Percentiles rank a stretch among this genome's conserved stretches.
Evolutionary conservation across 352 stramenopile species (phyloP).

Genomic region (Phytophthora cajani): DNA sequence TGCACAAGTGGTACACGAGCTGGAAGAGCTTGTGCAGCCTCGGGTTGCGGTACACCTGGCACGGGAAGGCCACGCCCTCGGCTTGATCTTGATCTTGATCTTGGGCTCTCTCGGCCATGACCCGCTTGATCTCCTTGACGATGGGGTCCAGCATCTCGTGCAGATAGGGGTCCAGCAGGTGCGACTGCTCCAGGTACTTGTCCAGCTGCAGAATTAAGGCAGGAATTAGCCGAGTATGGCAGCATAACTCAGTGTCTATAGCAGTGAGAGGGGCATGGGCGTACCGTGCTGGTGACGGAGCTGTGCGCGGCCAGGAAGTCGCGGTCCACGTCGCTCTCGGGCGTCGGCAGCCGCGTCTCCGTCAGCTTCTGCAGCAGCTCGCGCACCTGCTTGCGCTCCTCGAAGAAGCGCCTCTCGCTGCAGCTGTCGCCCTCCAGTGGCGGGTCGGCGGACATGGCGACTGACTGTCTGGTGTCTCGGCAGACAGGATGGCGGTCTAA

Average conservation of each 20-base stretch:
- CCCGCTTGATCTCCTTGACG: conserved; percentile 69
- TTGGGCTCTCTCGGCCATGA: conserved; percentile 50
- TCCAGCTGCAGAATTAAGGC: conserved; percentile 53
- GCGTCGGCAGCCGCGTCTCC: conserved; percentile 26
- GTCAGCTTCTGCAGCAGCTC: conserved; percentile 52
- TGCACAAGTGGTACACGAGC: conserved; percentile 96
- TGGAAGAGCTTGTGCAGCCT: conserved; percentile 89
- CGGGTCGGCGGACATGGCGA: conserved; percentile 3
- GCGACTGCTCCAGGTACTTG: conserved; percentile 90
- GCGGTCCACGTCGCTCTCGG: conserved; percentile 55
- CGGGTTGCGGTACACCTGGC: conserved; percentile 75
- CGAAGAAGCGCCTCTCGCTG: conserved; percentile 71
- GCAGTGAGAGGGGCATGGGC: conserved; percentile 4
- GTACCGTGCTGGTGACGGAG: conserved; percentile 59
- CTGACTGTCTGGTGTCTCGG: neutral
- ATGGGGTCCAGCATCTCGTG: conserved; percentile 72
- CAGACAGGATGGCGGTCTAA: too few relatives aligned
- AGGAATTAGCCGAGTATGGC: neutral
- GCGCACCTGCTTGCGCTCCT: conserved; percentile 58
- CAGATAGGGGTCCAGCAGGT: conserved; percentile 91
- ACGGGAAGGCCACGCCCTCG: conserved; percentile 62
- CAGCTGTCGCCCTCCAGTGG: conserved; percentile 45
- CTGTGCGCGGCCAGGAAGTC: conserved; percentile 49
- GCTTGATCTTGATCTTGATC: neutral
- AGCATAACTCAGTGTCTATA: neutral